Base-by-base conservation (phyloP, 2,329 filamentous ascomycete species). In the Bisporella sp. region DNA sequence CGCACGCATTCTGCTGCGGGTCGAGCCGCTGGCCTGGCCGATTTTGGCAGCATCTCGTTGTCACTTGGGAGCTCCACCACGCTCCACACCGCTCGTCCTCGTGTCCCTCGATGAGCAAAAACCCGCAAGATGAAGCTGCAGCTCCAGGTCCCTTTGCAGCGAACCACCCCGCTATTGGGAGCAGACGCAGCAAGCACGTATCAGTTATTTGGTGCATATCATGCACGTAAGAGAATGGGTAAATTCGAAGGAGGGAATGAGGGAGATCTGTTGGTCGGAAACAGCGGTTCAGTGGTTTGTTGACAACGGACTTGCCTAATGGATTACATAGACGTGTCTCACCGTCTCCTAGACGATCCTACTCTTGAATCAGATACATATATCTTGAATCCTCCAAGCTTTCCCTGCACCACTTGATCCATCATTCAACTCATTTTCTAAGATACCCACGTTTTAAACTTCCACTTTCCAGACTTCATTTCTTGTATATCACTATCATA, bases 1-100 rank as follows among this genome's bases (percentile, higher is more conserved):
- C 43, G 58, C 58, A 60, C 53, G 55, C 52, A 52, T 60, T 45
- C 50, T 41, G 35, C 40, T 55, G 59, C 59, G 59, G 59, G 57
- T 55, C 59, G 57, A 56, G 51, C 59, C 56, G 59, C 54, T 51
- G 50, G 35, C 8, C 35, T 37, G 35, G 8, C 35, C 8, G 35
- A 37, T 37, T n/a, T 37, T 9, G 35, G 8, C 35, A 51, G 49
- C 35, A 50, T 54, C 57, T 56, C 49, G 59, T 49, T 61, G 59
- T 57, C 57, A 54, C 46, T 54, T 55, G 46, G 41, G 31, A 52
- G 32, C 21, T 21, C 21, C 21, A 21, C 21, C 21, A 3, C 21
- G 21, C 40, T 57, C 57, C 56, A 58, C 57, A 59, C 57, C 55
- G 57, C 59, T 52, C 11, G 35, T 55, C 40, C 52, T 45, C 41